Base-by-base conservation (phyloP, 495 filamentous ascomycete species). In the Penicillium bialowiezense region DNA sequence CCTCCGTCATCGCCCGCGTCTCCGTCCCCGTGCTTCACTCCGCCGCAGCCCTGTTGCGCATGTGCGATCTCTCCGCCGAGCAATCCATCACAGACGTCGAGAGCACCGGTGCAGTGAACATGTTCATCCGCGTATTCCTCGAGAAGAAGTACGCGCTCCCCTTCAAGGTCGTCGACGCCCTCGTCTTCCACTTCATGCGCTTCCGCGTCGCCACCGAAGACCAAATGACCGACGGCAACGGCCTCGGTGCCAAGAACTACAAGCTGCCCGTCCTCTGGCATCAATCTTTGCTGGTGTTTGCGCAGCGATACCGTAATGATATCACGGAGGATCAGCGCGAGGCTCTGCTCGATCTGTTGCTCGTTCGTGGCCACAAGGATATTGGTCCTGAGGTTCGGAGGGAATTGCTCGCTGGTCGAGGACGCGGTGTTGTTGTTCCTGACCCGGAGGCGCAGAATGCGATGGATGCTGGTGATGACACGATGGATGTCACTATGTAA, bases 141-240 rank as follows among this genome's bases (percentile, higher is more conserved):
- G 91, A 97, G 71, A 99, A 99, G 79, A 90, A 90, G 59, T 97
- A 99, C 56, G 93, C 93, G 1, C 76, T 98, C 17, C 93, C 93
- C 24, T 96, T 87, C 72, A 91, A 95, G 67, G 92, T 95, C 19
- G 83, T 98, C 15, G 93, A 98, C 57, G 85, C 90, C 18, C 74
- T 97, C 5, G 95, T 97, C 13, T 97, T 97, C 71, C 91, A 97
- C 69, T 98, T 97, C 66, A 67, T 96, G 54, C 85, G 93, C 14
- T 97, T 97, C 71, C 81, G 87, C 29, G 82, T 74, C 24, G 71
- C 72, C 3, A 74, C 74, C 3, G 78, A 80, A 50, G 72, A 75
- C 40, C 60, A 74, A 14, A 70, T 71, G 59, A 72, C 72, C 40
- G 71, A 71, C 20, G 78, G 56, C 24, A 41, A 44, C 2, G 63